Evolutionary conservation across 495 filamentous ascomycete species (phyloP), one percentile per base, ranked within the genome.

Genomic region (Tuber microsphaerosporum): DNA sequence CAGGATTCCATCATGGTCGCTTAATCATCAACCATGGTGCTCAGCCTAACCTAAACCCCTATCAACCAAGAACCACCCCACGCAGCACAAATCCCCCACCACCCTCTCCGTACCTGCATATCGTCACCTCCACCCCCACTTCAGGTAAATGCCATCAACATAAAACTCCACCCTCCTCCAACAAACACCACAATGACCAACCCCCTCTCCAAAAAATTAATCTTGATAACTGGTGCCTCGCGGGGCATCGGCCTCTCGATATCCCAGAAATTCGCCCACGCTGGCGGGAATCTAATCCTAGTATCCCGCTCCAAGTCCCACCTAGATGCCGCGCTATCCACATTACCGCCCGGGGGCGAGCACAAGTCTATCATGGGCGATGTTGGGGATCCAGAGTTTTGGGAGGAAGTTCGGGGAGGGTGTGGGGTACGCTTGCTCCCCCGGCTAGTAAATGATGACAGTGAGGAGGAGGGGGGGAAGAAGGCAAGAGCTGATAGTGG

Each of bases 221-320:
- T 84, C 75, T 83, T 92, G 80, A 86, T 92, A 75, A 91, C 89
- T 8, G 90, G 90, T 41, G 89, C 86, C 0, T 88, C 88, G 31
- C 88, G 89, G 10, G 90, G 90, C 0, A 91, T 92, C 75, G 90
- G 90, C n/a, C 85, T 85, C 71, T 85, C 88, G 37, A 93, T 94
- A 76, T 92, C 93, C 7, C 82, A 84, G 34, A 84, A 88, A 4
- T 91, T 95, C 80, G 89, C 92, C 20, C 79, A 80, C 39, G 87
- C 92, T 74, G 91, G 90, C 34, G 89, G 88, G 43, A 83, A 77
- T 1, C 87, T 87, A 41, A 85, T 90, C 2, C 85, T 93, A 0
- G 83, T 92, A 14, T 88, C 86, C 7, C 84, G 88, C 34, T 77
- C 85, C 45, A 37, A 70, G 22, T 41, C 84, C 22, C 84, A 84